Base-by-base conservation (phyloP, 2,329 filamentous ascomycete species). In the Fusarium sp. region DNA sequence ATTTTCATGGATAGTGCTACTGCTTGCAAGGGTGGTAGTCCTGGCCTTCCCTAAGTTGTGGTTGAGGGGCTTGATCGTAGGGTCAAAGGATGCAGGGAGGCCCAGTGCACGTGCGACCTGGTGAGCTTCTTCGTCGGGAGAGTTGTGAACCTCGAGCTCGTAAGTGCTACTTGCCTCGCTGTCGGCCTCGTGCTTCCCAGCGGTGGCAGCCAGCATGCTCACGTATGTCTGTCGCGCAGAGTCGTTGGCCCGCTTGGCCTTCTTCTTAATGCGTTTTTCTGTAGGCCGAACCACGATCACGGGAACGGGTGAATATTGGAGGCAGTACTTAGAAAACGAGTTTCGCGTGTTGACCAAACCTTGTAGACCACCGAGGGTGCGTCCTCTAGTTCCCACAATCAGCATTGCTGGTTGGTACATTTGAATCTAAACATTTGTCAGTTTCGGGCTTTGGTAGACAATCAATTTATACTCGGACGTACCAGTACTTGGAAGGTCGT, bases 361-460 rank as follows among this genome's bases (percentile, higher is more conserved):
- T 76, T 97, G 94, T 58, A 97, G 90, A 26, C 94, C 93, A 33
- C 93, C 93, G 3, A 97, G 84, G 37, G 91, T 95, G 55, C 93
- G 88, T 45, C 94, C 94, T 72, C 92, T 88, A 2, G 94, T 97
- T 43, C 94, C 94, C 17, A 97, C 94, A 28, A 97, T 91, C 22
- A 97, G 86, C 81, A 97, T 94, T 4, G 92, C 93, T 5, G 94
- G 94, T 75, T 97, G 92, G 78, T 97, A 95, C 63, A 97, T 90
- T 73, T 92, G 90, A 70, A 97, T 97, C 93, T 96, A 73, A 10
- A 24, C 37, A 6, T 22, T 14, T 35, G 50, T 71, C 24, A 65
- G 58, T 57, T 67, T 66, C 3, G 8, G 15, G 5, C 5, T 32
- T 9, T 26, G 17, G 30, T 19, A 14, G 8, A 26, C 13, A 24